These are phyloP conservation scores for Nitzschia inconspicua DNA, from an alignment of 108 stramenopile species.

Conservation along the genomic window DNA sequence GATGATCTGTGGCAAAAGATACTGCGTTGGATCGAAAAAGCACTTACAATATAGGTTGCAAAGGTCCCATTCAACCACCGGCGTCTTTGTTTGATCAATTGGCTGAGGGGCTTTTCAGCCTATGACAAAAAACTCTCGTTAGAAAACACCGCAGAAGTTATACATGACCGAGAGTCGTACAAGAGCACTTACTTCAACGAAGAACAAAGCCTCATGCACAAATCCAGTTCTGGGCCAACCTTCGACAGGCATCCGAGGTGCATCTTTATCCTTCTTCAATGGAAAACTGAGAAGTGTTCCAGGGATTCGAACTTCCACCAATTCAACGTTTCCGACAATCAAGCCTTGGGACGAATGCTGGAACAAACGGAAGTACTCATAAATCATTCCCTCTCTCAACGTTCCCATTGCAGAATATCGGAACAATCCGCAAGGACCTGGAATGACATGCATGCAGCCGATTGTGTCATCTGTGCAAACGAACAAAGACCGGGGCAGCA, in stretches of 20 bases:
- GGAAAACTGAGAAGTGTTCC: not conserved
- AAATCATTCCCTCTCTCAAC: not conserved
- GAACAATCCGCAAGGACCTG: slow-evolving; percentile 4
- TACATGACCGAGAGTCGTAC: too few species aligned
- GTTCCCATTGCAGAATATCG: not conserved
- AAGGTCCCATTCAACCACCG: slow-evolving; percentile 9
- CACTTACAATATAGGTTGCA: slow-evolving; percentile 2
- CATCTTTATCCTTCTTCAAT: not conserved
- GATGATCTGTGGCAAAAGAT: too few species aligned
- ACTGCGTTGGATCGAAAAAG: too few species aligned
- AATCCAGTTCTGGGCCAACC: not conserved
- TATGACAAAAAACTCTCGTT: not conserved
- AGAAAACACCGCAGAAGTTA: too few species aligned
- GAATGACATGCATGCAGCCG: slow-evolving; percentile 3
- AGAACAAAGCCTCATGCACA: not conserved
- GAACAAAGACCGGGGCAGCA: not conserved
- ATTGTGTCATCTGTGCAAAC: not conserved
- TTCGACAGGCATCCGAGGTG: not conserved
- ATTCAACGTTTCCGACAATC: not conserved
- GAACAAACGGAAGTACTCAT: not conserved
- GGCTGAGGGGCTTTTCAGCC: slow-evolving; percentile 5
- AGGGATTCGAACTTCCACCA: slow-evolving; percentile 11
- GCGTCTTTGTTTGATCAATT: slow-evolving; percentile 10
- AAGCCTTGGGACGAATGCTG: not conserved
- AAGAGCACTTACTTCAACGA: too few species aligned